Conservation (phyloP, 345 rosid genomes). For the Eutrema heterophyllum region DNA sequence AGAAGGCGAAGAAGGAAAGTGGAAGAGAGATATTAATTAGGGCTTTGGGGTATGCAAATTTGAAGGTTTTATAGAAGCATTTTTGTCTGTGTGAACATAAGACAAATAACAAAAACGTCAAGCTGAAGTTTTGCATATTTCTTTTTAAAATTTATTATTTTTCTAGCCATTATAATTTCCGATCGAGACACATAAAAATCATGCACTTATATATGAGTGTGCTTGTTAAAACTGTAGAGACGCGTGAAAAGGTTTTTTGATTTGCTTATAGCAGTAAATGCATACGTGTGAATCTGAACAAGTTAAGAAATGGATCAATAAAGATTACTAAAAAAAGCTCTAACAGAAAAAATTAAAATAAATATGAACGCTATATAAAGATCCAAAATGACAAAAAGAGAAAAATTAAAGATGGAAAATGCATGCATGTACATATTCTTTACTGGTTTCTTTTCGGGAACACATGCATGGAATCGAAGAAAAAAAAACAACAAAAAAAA, state of each 20-base stretch:
- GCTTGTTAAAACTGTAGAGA: background rate
- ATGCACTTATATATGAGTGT: conserved; percentile 16
- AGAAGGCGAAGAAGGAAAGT: background rate
- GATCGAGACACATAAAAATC: background rate
- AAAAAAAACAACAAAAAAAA: background rate
- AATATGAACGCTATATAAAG: conserved; percentile 29
- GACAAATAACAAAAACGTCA: conserved; percentile 24
- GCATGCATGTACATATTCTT: conserved; percentile 27
- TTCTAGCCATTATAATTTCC: background rate
- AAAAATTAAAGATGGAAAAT: conserved; percentile 1
- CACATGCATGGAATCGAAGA: conserved; percentile 7
- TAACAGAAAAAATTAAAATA: conserved; percentile 4
- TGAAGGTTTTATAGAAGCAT: conserved; percentile 20
- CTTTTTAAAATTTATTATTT: background rate
- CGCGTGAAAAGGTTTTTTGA: conserved; percentile 26
- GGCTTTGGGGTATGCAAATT: conserved; percentile 7
- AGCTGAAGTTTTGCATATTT: conserved; percentile 28
- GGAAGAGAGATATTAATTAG: conserved; percentile 11
- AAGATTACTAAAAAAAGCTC: conserved; percentile 13
- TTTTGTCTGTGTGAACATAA: conserved; percentile 30
- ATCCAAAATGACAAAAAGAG: background rate
- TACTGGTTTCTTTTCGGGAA: conserved; percentile 12
- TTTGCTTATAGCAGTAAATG: background rate
- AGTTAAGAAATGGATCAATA: background rate
- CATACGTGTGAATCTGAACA: conserved; percentile 22